Base-by-base conservation (phyloP, 2,329 filamentous ascomycete genomes). In the Fusarium solani-melongenae region DNA sequence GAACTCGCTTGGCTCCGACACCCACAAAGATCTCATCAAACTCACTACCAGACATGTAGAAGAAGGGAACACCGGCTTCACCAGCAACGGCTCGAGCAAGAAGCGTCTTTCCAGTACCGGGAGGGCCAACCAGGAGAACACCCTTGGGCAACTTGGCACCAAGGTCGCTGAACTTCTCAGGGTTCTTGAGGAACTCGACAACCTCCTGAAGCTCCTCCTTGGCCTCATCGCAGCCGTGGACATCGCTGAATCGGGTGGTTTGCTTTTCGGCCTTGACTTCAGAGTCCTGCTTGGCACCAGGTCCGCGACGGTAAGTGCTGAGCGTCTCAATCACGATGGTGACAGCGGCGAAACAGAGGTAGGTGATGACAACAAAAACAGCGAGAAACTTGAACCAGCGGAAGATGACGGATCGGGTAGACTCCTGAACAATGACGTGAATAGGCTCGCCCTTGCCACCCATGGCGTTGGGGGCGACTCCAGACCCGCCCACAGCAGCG, bases 31-130 rank as follows among this genome's bases (percentile, higher is more conserved):
- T 93, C 83, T 99, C 96, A 79, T 99, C 96, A 80, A 99, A 99
- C 82, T 99, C 96, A 67, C 94, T 97, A 59, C 96, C 96, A 79
- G 96, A 99, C 96, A 99, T 98, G 88, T 98, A 99, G 88, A 98
- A 99, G 88, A 99, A 99, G 2, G 96, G 96, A 20, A 99, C 96
- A 64, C 96, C 96, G 62, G 96, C 95, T 85, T 99, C 96, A 61
- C 96, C 96, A 56, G 96, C 96, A 69, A 99, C 96, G 64, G 96
- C 97, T 79, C 96, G 92, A 72, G 96, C 96, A 70, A 99, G 90
- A 44, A 99, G 90, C 14, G 96, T 99, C 86, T 99, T 99, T 85
- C 96, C 96, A 70, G 96, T 99, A 85, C 96, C 96, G 61, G 96
- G 96, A 80, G 96, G 96, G 1, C 96, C 96, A 79, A 98, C 94